A percentile compares a stretch with the other conserved stretches of the same genome.
phyloP scores from a whole-genome alignment of 2,329 filamentous ascomycete species.

The Xylaria digitata region DNA sequence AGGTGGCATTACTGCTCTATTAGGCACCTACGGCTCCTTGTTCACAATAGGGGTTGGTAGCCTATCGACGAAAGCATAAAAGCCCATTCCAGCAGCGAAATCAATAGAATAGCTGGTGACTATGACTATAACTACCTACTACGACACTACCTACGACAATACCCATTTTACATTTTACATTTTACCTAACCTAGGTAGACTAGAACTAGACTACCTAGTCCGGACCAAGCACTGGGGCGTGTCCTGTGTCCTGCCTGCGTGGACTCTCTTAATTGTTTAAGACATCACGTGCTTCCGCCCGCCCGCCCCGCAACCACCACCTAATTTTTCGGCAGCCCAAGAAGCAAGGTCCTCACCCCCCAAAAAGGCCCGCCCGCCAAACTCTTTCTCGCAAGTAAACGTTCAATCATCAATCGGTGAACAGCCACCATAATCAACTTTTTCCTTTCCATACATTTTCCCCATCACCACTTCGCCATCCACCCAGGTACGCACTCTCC shows the following conservation, averaged over 20 bases:
- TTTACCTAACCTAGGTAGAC: background rate
- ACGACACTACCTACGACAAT: too few relatives aligned
- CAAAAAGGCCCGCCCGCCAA: slow-evolving; percentile 46
- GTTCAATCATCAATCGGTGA: slow-evolving; percentile 44
- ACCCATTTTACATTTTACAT: too few relatives aligned
- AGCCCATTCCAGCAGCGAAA: slow-evolving; percentile 23
- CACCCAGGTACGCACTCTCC: slow-evolving; percentile 35
- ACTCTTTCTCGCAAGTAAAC: slow-evolving; percentile 43
- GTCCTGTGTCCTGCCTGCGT: background rate
- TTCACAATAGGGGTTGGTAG: slow-evolving; percentile 1
- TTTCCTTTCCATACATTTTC: slow-evolving; percentile 22
- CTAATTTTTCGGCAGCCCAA: slow-evolving; percentile 49
- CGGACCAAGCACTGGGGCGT: background rate
- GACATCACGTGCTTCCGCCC: slow-evolving; percentile 44
- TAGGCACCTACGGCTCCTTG: slow-evolving; percentile 33
- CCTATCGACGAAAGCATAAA: slow-evolving; percentile 26
- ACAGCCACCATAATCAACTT: slow-evolving; percentile 41
- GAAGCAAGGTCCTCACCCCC: slow-evolving; percentile 34
- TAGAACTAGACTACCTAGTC: background rate
- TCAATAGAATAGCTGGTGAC: slow-evolving; percentile 3
- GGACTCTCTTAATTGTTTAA: slow-evolving; percentile 19
- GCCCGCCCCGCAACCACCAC: slow-evolving; percentile 48
- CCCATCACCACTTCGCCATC: slow-evolving; percentile 27
- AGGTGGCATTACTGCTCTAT: slow-evolving; percentile 13
- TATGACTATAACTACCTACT: background rate